Conservation (phyloP, 371 early-diverging fungal genomes). For the Mucor saturninus region DNA sequence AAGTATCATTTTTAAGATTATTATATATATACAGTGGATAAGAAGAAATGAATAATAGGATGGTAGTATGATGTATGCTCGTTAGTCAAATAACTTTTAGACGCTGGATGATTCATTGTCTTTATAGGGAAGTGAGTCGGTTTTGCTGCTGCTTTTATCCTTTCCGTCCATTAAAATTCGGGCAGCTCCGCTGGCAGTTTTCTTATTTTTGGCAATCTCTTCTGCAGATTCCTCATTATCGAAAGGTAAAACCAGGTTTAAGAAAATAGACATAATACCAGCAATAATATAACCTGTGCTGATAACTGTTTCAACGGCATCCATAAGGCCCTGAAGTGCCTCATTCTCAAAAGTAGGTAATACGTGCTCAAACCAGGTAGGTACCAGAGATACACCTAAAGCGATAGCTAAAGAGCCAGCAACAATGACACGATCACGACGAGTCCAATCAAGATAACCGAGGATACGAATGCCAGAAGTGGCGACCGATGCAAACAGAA, state of each 20-base stretch:
- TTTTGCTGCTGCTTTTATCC: too few relatives aligned
- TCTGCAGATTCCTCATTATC: conserved; percentile 4
- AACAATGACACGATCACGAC: conserved; percentile 67
- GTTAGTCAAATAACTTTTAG: too few relatives aligned
- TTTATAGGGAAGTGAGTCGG: too few relatives aligned
- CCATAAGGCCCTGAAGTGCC: conserved; percentile 54
- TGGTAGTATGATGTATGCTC: too few relatives aligned
- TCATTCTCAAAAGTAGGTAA: conserved; percentile 43
- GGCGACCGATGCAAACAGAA: conserved; percentile 60
- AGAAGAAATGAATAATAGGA: too few relatives aligned
- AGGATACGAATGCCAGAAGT: conserved; percentile 66
- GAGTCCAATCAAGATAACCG: conserved; percentile 61
- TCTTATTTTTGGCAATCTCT: too few relatives aligned
- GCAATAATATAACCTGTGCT: conserved; percentile 61
- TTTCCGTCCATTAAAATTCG: too few relatives aligned
- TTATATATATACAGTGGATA: too few relatives aligned
- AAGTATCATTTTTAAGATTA: too few relatives aligned
- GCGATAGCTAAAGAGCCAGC: conserved; percentile 52
- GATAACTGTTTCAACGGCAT: conserved; percentile 55
- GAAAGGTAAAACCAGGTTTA: conserved; percentile 53
- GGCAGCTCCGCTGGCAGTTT: too few relatives aligned
- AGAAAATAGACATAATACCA: conserved; percentile 55
- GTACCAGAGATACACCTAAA: conserved; percentile 60
- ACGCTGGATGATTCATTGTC: too few relatives aligned
- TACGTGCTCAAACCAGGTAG: conserved; percentile 59